A percentile compares a stretch with the other conserved stretches of the same genome.
Conservation (phyloP, 352 stramenopile genomes). For the Pythium folliculosum region DNA sequence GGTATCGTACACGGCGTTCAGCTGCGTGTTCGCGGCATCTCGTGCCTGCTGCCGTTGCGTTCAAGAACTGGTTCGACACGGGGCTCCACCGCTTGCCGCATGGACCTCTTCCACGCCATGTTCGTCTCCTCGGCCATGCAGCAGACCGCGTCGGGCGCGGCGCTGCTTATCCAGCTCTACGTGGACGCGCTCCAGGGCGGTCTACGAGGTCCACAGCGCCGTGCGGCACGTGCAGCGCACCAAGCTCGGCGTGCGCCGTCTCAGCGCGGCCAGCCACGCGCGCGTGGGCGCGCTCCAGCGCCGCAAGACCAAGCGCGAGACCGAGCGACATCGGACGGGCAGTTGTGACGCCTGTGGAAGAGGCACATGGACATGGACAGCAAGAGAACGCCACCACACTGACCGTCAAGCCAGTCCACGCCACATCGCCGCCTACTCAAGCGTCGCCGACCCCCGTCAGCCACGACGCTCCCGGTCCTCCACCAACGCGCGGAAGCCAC, state of each 20-base stretch:
- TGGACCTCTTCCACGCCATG: slow-evolving; percentile 26
- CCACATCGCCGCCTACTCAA: background rate
- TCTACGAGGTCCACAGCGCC: background rate
- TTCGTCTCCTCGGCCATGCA: slow-evolving; percentile 23
- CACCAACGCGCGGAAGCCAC: background rate
- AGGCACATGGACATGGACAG: too few relatives aligned
- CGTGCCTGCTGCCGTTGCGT: slow-evolving; percentile 7
- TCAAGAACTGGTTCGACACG: slow-evolving; percentile 14
- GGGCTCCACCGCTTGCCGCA: slow-evolving; percentile 11
- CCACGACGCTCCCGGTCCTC: background rate
- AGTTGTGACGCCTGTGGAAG: too few relatives aligned
- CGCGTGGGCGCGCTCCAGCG: background rate
- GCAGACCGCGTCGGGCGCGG: background rate
- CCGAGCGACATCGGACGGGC: background rate
- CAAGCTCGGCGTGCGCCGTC: background rate
- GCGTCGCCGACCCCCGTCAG: background rate
- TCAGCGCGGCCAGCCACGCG: background rate
- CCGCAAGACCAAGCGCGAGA: background rate
- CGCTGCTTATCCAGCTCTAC: slow-evolving; percentile 8
- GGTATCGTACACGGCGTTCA: slow-evolving; percentile 12
- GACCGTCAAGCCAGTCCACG: background rate
- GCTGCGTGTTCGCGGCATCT: slow-evolving; percentile 11
- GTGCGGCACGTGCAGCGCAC: background rate
- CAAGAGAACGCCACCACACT: too few relatives aligned
- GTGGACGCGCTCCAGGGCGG: background rate